Conservation (phyloP, 768 basidiomycete species). For the Pholiota conissans region DNA sequence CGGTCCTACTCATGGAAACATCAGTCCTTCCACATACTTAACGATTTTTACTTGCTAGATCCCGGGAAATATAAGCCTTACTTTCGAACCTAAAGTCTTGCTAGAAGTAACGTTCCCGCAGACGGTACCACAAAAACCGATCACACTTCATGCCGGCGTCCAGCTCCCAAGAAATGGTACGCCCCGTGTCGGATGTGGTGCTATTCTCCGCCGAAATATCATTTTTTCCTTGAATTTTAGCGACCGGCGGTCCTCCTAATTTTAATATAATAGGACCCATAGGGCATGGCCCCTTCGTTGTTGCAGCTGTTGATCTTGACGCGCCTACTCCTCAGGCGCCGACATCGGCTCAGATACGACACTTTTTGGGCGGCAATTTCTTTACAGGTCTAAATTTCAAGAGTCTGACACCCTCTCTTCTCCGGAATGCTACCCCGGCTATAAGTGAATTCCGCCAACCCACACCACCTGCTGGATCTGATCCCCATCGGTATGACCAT, state of each 20-base stretch:
- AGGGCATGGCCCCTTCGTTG: conserved; percentile 32
- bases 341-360: conserved; percentile 41
- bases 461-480: conserved; percentile 39
- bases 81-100: conserved; percentile 33
- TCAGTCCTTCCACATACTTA: too few species aligned
- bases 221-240: too few species aligned
- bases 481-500: conserved; percentile 37
- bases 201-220: background rate
- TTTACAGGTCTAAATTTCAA: background rate
- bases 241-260: too few species aligned
- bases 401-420: background rate
- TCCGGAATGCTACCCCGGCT: conserved; percentile 40
- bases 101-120: conserved; percentile 36
- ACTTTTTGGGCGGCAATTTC: conserved; percentile 48
- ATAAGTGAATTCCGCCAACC: conserved; percentile 40
- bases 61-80: conserved; percentile 27
- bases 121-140: conserved; percentile 16
- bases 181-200: background rate
- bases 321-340: conserved; percentile 47
- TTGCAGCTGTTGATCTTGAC: conserved; percentile 48
- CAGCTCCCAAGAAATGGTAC: conserved; percentile 33
- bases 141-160: conserved; percentile 33
- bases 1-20: too few species aligned
- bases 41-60: too few species aligned
- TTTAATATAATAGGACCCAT: too few species aligned